Evolutionary conservation across 139 green algal species (phyloP).

Genomic region (Tetraselmis striata): DNA sequence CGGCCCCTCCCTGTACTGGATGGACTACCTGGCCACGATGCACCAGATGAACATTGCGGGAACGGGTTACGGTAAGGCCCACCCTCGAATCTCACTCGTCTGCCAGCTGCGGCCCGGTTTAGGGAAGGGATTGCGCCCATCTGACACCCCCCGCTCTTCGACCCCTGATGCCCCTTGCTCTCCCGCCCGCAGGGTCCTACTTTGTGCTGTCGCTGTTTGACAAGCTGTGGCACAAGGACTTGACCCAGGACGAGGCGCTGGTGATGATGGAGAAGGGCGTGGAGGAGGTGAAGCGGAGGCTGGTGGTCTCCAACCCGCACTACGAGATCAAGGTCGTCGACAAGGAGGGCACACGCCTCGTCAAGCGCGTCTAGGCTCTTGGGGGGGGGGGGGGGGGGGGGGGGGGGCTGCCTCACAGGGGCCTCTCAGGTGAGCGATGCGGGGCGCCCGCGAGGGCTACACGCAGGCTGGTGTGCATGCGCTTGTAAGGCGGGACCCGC

Average conservation of each 20-base stretch:
- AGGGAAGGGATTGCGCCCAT: no score
- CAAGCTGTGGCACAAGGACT: conserved; percentile 85
- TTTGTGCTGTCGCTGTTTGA: conserved; percentile 95
- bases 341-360: conserved; percentile 64
- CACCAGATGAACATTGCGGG: conserved; percentile 94
- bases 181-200: conserved; percentile 74
- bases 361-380: conserved; percentile 41
- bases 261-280: conserved; percentile 83
- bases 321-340: conserved; percentile 95
- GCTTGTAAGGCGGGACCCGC: no score
- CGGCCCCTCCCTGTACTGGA: conserved; percentile 88
- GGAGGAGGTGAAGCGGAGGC: conserved; percentile 55
- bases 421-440: no score
- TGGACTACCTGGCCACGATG: conserved; percentile 97
- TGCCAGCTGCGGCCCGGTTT: no score
- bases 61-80: conserved; percentile 85
- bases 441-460: no score
- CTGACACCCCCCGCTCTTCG: no score
- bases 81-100: no score
- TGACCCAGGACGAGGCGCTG: conserved; percentile 80
- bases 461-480: no score
- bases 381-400: no score
- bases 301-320: conserved; percentile 42
- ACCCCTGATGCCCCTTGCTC: no score
- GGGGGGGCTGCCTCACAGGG: no score